Evolutionary conservation across 306 rosid species (phyloP), one percentile per base, ranked within the genome.

Genomic region (Delonix regia): DNA sequence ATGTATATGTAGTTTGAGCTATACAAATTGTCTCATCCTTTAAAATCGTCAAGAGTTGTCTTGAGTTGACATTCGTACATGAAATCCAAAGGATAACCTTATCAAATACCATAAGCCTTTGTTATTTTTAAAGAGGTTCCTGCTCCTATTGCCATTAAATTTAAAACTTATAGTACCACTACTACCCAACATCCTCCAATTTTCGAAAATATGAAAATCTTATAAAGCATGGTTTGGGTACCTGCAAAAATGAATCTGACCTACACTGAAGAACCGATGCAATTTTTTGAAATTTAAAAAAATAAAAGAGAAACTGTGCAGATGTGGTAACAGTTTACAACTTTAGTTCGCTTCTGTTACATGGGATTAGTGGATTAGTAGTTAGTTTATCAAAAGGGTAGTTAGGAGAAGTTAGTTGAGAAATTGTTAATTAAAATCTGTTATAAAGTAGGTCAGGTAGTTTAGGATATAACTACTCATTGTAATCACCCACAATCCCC

Each of bases 1-100:
- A 22, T 11, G 4, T 64, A 36, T 47, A 3, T 36, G 14, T 45
- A 52, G 73, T 69, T 36, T 71, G 30, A 33, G 55, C 62, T 70
- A 63, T 64, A 53, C 42, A 47, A 76, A 45, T 62, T 59, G 75
- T 65, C 53, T 12, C 12, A 42, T 62, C 14, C 56, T 70, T 16
- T 25, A 53, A 16, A 62, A 36, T 69, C 6, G 15, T 72, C 25
- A 41, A 38, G 67, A 24, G 9, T 6, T 4, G 21, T 56, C 59
- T 68, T 55, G 16, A 42, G 49, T 57, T 25, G 9, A n/a, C n/a
- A n/a, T n/a, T n/a, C 33, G 34, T 67, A 10, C 38, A 12, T 28
- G 60, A 69, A 68, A 78, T 49, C 70, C 70, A 44, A 55, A 57
- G 18, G 71, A 77, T 39, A 53, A 45, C 24, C 75, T 53, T 45